These are phyloP conservation scores for Metarhizium rileyi DNA, from an alignment of 2,329 filamentous ascomycete species.

Conservation along the genomic window DNA sequence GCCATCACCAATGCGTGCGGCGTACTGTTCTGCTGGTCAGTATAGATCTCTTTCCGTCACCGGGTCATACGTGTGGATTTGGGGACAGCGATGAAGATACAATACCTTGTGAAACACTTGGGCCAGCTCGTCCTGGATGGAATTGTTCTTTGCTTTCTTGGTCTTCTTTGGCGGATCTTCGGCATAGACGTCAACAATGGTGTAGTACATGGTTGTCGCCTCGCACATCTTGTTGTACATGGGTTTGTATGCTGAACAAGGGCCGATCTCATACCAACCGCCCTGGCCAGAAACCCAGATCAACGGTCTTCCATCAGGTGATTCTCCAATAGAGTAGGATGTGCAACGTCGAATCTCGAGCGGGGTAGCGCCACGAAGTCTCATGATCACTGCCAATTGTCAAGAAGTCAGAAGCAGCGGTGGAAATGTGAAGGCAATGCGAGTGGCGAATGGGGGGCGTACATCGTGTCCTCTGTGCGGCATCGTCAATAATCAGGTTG, in stretches of 20 bases:
- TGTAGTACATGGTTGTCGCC: constrained; percentile 55
- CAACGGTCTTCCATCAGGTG: constrained; percentile 39
- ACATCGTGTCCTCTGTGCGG: constrained; percentile 26
- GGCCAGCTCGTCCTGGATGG: constrained; percentile 18
- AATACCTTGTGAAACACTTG: constrained; percentile 20
- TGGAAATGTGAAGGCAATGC: background rate
- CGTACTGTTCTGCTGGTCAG: constrained; percentile 34
- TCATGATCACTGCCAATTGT: constrained; percentile 21
- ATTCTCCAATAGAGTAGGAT: constrained; percentile 44
- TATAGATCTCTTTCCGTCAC: no score
- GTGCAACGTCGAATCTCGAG: constrained; percentile 45
- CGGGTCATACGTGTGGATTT: no score
- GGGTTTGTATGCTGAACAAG: constrained; percentile 43
- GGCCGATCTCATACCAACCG: constrained; percentile 60
- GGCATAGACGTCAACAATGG: constrained; percentile 46
- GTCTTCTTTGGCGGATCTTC: constrained; percentile 20
- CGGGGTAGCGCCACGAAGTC: constrained; percentile 18
- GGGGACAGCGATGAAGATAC: background rate
- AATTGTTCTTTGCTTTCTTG: constrained; percentile 20
- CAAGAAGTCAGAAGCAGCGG: background rate
- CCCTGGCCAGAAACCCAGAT: constrained; percentile 51
- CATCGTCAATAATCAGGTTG: constrained; percentile 41
- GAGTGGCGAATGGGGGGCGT: constrained; percentile 11
- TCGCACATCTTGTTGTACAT: constrained; percentile 52
- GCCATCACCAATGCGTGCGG: constrained; percentile 42